Evolutionary conservation across 225 moss, liverwort and hornwort genomes (phyloP), one percentile per base, ranked within the genome.

Genomic region (Neckera pumila): DNA sequence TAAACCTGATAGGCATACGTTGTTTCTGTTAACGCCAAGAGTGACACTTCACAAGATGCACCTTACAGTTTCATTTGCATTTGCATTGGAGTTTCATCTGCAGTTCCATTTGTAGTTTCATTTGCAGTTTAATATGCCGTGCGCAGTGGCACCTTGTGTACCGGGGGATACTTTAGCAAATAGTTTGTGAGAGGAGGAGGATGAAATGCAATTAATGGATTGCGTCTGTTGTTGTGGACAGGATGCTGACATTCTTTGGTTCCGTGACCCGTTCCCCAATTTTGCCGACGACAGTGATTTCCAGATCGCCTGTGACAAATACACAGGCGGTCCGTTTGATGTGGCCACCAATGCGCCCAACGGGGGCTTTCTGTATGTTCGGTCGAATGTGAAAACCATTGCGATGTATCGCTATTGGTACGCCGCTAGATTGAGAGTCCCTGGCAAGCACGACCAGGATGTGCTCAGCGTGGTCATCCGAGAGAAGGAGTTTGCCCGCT

Each of bases 221-320:
- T 25, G 63, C 62, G 23, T 36, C n/a, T 47, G 45, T 76, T 83
- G 17, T 57, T n/a, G 36, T 64, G 58, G 20, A 87, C 94, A 98
- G 98, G 98, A 98, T 85, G 95, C 95, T 61, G 96, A 98, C 86
- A 93, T 98, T 80, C 63, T 98, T 91, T 98, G 98, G 98, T 96
- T 97, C 53, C 95, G 97, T 43, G 91, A 97, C 86, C 98, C 98
- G 11, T 98, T 98, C 74, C 88, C 89, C 22, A 92, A 87, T 64
- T 91, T 98, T 33, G 89, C 90, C 77, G 56, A 83, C 19, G 93
- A 94, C 61, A 95, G 93, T 54, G 96, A 98, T 80, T 96, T 98
- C 34, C 98, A 98, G 81, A 98, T 98, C n/a, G 97, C 98, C 1
- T 98, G 98, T 76, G 97, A 98, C 79, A 94, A 94, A 63, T 98